Evolutionary conservation across 371 early-diverging fungal genomes (phyloP).

Genomic region (Lichtheimia ramosa): DNA sequence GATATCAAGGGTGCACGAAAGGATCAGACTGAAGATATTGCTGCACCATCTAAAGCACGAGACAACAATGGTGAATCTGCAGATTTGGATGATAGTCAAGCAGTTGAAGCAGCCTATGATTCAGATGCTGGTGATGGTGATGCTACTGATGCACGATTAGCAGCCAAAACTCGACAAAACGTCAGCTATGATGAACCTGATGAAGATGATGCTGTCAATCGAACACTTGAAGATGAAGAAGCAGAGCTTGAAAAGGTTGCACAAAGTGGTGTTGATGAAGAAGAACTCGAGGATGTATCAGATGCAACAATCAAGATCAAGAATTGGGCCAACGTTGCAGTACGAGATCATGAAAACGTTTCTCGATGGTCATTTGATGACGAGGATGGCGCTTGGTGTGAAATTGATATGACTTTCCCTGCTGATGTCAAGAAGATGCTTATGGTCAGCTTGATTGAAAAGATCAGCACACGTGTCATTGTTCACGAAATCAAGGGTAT

Average conservation of each 20-base stretch:
- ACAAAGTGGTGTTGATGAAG: slow-evolving; percentile 48
- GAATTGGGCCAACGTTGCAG: slow-evolving; percentile 20
- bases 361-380: slow-evolving; percentile 72
- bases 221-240: slow-evolving; percentile 53
- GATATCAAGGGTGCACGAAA: slow-evolving; percentile 66
- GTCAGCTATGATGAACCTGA: slow-evolving; percentile 78
- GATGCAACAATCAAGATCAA: slow-evolving; percentile 10
- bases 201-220: slow-evolving; percentile 70
- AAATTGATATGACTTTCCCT: slow-evolving; percentile 80
- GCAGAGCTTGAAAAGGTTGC: slow-evolving; percentile 54
- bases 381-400: slow-evolving; percentile 73
- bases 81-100: slow-evolving; percentile 58
- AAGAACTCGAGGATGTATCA: slow-evolving; percentile 41
- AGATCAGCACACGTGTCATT: slow-evolving; percentile 64
- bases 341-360: slow-evolving; percentile 62
- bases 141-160: slow-evolving; percentile 63
- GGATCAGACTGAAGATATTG: slow-evolving; percentile 32
- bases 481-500: slow-evolving; percentile 90
- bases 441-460: slow-evolving; percentile 87
- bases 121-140: slow-evolving; percentile 72
- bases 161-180: slow-evolving; percentile 61
- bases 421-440: slow-evolving; percentile 90
- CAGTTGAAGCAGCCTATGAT: slow-evolving; percentile 35
- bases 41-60: slow-evolving; percentile 36
- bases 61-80: slow-evolving; percentile 23